A percentile compares a stretch with the other conserved stretches of the same genome.
phyloP scores from a whole-genome alignment of 169 alveolate species.

The Besnoitia besnoiti region DNA sequence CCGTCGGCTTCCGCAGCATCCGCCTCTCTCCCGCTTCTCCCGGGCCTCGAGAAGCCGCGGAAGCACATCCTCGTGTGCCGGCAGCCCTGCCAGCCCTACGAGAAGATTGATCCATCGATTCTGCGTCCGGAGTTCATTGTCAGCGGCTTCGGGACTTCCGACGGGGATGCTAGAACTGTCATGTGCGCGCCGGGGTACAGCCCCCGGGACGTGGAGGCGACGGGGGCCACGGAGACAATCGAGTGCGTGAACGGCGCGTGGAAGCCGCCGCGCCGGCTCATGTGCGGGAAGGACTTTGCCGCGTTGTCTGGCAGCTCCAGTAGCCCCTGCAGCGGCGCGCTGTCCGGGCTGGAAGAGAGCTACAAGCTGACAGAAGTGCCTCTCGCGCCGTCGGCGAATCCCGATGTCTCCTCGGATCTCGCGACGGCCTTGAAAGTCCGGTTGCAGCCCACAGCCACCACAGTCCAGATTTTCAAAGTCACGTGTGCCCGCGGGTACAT shows the following conservation, averaged over 20 bases:
- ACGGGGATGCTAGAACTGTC: conserved; percentile 46
- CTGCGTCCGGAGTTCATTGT: conserved; percentile 50
- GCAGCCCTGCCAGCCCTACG: conserved; percentile 65
- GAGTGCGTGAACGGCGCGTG: conserved; percentile 61
- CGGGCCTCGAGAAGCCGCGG: neutral
- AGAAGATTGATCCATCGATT: conserved; percentile 47
- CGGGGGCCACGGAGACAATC: conserved; percentile 28
- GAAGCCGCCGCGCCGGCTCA: conserved; percentile 45
- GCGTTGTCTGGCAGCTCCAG: conserved; percentile 40
- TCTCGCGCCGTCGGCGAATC: neutral
- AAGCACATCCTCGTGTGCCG: conserved; percentile 46
- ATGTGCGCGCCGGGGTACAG: conserved; percentile 58
- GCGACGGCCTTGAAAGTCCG: conserved; percentile 46
- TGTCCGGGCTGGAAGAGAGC: conserved; percentile 51
- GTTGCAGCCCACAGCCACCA: conserved; percentile 44
- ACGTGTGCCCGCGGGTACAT: conserved; percentile 59
- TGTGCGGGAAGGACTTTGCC: conserved; percentile 51
- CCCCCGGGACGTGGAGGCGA: conserved; percentile 11
- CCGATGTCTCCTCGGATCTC: conserved; percentile 36
- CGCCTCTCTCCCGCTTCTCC: conserved; percentile 26
- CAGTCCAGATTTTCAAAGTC: conserved; percentile 51
- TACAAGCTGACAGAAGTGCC: conserved; percentile 1
- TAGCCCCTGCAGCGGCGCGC: conserved; percentile 59
- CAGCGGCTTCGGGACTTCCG: conserved; percentile 53
- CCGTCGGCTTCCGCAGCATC: too few relatives aligned